A percentile compares a stretch with the other conserved stretches of the same genome.
phyloP scores from a whole-genome alignment of 192 early-diverging fungal species.

The Mortierella alpina region DNA sequence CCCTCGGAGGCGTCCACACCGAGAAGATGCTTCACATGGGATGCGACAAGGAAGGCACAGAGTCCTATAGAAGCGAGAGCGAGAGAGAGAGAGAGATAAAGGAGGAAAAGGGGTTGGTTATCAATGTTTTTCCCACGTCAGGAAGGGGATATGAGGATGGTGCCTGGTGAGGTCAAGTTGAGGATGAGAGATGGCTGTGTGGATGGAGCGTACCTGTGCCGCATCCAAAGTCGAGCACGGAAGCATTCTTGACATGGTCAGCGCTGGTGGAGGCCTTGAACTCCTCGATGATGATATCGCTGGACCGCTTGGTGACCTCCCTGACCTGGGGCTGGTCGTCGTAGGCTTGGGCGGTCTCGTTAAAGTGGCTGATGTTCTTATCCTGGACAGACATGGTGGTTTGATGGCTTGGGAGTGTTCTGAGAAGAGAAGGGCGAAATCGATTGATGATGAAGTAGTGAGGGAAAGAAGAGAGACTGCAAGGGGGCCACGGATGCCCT shows the following conservation, averaged over 20 bases:
- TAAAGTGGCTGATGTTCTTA: conserved; percentile 42
- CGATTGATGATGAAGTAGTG: no score
- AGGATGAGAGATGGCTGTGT: neutral
- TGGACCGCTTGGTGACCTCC: conserved; percentile 19
- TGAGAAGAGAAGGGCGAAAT: no score
- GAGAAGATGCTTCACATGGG: conserved; percentile 15
- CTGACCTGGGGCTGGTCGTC: conserved; percentile 17
- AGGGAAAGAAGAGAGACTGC: no score
- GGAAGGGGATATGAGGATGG: neutral
- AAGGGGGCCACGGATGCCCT: no score
- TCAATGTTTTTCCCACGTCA: neutral
- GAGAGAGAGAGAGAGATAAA: no score
- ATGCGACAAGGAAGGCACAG: conserved; percentile 10
- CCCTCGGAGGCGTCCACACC: conserved; percentile 39
- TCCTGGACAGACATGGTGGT: conserved; percentile 11
- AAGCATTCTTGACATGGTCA: conserved; percentile 23
- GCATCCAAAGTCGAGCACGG: conserved; percentile 28
- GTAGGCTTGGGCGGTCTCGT: conserved; percentile 31
- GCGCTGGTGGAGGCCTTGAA: conserved; percentile 17
- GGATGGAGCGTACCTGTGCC: conserved; percentile 5
- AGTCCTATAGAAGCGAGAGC: conserved; percentile 8
- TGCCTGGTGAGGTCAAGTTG: neutral
- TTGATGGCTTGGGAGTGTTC: neutral
- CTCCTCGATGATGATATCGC: conserved; percentile 18
- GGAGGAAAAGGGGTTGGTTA: neutral